phyloP scores from a whole-genome alignment of 305 asterid genomes.

The Ajuga reptans region DNA sequence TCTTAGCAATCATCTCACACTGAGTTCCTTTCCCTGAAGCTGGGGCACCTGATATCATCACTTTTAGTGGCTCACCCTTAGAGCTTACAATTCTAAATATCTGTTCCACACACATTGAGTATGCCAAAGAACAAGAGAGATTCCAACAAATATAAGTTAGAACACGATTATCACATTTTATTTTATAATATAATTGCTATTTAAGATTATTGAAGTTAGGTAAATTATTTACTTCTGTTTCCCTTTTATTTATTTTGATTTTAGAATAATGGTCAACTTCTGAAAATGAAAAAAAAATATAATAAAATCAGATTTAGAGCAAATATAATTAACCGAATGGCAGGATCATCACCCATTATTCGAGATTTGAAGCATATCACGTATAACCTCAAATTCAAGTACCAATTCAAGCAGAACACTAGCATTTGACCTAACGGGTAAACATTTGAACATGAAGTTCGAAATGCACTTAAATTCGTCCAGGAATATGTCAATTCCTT shows the following conservation, averaged over 20 bases:
- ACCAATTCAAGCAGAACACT: constrained; percentile 8
- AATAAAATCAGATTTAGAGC: neutral
- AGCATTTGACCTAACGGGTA: neutral
- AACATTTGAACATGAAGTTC: neutral
- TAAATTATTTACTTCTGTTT: neutral
- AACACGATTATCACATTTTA: neutral
- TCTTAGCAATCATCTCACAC: constrained; percentile 74
- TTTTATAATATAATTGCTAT: neutral
- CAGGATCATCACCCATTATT: neutral
- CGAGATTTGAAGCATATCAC: neutral
- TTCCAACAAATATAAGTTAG: constrained; percentile 4
- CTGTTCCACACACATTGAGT: constrained; percentile 24
- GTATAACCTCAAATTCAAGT: constrained; percentile 3
- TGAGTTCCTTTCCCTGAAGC: constrained; percentile 97
- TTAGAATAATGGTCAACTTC: neutral
- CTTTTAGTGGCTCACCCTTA: constrained; percentile 64
- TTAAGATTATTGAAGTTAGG: neutral
- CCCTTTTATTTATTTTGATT: neutral
- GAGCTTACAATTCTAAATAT: constrained; percentile 40
- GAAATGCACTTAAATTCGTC: neutral
- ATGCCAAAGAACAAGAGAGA: constrained; percentile 1
- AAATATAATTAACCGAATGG: neutral
- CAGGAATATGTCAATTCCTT: neutral
- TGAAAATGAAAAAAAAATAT: neutral
- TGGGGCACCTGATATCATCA: constrained; percentile 92